phyloP scores from a whole-genome alignment of 2,329 filamentous ascomycete genomes.

The Hyphodiscus sp. region DNA sequence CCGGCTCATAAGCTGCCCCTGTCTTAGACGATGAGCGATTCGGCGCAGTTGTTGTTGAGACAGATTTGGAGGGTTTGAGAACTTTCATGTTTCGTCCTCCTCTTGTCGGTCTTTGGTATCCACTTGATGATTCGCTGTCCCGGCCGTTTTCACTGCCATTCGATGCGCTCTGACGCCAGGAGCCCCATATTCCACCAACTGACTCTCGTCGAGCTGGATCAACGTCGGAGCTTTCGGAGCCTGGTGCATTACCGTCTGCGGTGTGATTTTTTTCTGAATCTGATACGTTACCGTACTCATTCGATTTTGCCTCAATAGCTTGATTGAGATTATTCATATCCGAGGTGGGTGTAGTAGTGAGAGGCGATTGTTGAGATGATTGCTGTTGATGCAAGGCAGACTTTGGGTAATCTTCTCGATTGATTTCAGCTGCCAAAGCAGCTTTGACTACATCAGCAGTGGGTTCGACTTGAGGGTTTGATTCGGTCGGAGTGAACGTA shows the following conservation, averaged over 20 bases:
- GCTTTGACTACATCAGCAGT: slow-evolving; percentile 9
- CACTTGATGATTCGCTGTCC: slow-evolving; percentile 33
- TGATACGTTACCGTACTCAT: slow-evolving; percentile 10
- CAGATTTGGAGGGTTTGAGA: slow-evolving; percentile 68
- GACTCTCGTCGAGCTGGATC: slow-evolving; percentile 37
- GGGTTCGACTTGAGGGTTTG: slow-evolving; percentile 18
- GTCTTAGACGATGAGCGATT: slow-evolving; percentile 35
- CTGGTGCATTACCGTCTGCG: slow-evolving; percentile 5
- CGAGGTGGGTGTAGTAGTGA: slow-evolving; percentile 10
- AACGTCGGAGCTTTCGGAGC: slow-evolving; percentile 9
- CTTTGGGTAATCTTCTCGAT: slow-evolving; percentile 8
- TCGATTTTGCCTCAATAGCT: slow-evolving; percentile 15
- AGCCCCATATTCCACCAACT: slow-evolving; percentile 53
- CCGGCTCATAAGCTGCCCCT: slow-evolving; percentile 46
- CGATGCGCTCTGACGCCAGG: slow-evolving; percentile 55
- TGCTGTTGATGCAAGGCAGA: slow-evolving; percentile 4
- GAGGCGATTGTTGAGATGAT: slow-evolving; percentile 16
- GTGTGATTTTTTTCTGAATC: slow-evolving; percentile 16
- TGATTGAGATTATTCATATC: slow-evolving; percentile 7
- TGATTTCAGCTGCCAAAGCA: slow-evolving; percentile 5
- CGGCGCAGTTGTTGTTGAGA: slow-evolving; percentile 36
- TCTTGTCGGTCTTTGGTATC: slow-evolving; percentile 63
- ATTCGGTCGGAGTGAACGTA: slow-evolving; percentile 26
- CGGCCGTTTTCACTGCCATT: slow-evolving; percentile 17
- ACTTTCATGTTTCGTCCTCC: slow-evolving; percentile 79